phyloP scores from a whole-genome alignment of 352 stramenopile genomes.

The Vaucheria bursata region DNA sequence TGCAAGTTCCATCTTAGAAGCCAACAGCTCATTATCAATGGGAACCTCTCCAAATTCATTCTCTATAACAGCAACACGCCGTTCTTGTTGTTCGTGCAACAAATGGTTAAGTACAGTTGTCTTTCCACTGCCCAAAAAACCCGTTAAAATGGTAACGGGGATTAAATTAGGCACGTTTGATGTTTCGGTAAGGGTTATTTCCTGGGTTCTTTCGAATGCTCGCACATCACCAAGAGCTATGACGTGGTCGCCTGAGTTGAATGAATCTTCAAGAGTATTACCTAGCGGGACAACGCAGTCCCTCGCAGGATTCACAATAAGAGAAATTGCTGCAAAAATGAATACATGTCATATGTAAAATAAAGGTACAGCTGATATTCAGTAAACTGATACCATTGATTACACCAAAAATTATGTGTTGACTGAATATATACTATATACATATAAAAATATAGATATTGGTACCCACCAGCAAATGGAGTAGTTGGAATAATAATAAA shows the following conservation, averaged over 20 bases:
- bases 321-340: neutral
- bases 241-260: conserved; percentile 33
- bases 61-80: conserved; percentile 61
- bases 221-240: conserved; percentile 42
- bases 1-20: neutral
- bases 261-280: conserved; percentile 36
- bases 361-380: too few relatives aligned
- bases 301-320: neutral
- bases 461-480: too few relatives aligned
- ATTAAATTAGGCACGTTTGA: conserved; percentile 50
- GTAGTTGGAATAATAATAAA: too few relatives aligned
- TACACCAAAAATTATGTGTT: too few relatives aligned
- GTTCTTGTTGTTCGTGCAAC: conserved; percentile 59
- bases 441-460: too few relatives aligned
- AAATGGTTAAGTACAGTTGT: conserved; percentile 80
- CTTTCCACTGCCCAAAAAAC: conserved; percentile 72
- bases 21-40: conserved; percentile 42
- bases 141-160: conserved; percentile 61
- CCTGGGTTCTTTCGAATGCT: conserved; percentile 33
- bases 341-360: too few relatives aligned
- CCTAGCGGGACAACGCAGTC: neutral
- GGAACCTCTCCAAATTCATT: conserved; percentile 72
- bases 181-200: conserved; percentile 59
- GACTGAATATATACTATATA: too few relatives aligned
- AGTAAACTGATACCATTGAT: too few relatives aligned